Conservation (phyloP, 2,329 filamentous ascomycete genomes). For the Hyphodiscus sp. region DNA sequence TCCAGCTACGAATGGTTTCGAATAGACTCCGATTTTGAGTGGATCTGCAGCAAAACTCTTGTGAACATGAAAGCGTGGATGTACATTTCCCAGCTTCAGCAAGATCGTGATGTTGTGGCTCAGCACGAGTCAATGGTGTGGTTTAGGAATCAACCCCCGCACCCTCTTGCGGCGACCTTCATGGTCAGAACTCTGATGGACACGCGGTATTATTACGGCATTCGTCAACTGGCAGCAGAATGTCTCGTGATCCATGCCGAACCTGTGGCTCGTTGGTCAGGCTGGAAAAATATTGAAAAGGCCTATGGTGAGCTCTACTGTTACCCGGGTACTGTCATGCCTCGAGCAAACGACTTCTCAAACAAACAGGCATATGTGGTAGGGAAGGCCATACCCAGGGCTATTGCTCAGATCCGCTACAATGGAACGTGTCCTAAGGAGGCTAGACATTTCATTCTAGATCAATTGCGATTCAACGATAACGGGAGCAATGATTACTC, state of each 20-base stretch:
- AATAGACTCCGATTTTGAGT: slow-evolving; percentile 96
- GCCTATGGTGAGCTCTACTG: slow-evolving; percentile 88
- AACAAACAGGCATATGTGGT: slow-evolving; percentile 81
- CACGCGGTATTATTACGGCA: slow-evolving; percentile 85
- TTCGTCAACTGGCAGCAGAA: slow-evolving; percentile 77
- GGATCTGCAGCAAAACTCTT: slow-evolving; percentile 79
- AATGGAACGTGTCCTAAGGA: slow-evolving; percentile 71
- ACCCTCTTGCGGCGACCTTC: slow-evolving; percentile 82
- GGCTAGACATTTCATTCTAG: slow-evolving; percentile 78
- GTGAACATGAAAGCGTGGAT: slow-evolving; percentile 86
- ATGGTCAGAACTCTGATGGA: slow-evolving; percentile 87
- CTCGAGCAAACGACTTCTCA: slow-evolving; percentile 83
- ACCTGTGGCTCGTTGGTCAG: slow-evolving; percentile 66
- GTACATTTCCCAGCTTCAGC: slow-evolving; percentile 95
- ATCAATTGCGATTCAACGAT: slow-evolving; percentile 89
- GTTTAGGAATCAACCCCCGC: slow-evolving; percentile 58
- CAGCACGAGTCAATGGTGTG: slow-evolving; percentile 71
- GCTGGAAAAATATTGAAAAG: slow-evolving; percentile 76
- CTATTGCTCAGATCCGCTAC: slow-evolving; percentile 69
- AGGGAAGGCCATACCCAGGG: slow-evolving; percentile 74
- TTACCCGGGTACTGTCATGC: slow-evolving; percentile 68
- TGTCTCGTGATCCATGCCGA: slow-evolving; percentile 72
- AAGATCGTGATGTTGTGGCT: slow-evolving; percentile 95
- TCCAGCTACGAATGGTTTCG: slow-evolving; percentile 99
- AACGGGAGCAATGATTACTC: slow-evolving; percentile 86